Percentiles rank a stretch among this genome's conserved stretches.
Evolutionary conservation across 306 rosid genomes (phyloP).

Genomic region (Trichosanthes cucumerina): DNA sequence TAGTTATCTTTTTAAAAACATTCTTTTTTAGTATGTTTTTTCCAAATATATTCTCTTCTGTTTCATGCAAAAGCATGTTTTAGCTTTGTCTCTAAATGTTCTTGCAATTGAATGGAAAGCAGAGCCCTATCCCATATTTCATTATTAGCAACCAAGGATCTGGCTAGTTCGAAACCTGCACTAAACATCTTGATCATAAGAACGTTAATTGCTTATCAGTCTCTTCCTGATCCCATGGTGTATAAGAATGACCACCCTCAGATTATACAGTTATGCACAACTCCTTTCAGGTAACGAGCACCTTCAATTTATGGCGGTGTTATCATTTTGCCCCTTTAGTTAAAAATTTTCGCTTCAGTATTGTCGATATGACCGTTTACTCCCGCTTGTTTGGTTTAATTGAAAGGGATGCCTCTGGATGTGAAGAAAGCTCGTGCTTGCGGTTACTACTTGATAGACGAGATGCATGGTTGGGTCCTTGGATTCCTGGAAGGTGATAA

Average conservation of each 20-base stretch:
- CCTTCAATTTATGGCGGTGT: background rate
- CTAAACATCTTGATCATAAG: conserved; percentile 50
- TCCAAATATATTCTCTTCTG: background rate
- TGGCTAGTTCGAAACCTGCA: conserved; percentile 48
- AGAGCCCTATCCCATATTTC: conserved; percentile 75
- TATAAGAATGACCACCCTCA: conserved; percentile 70
- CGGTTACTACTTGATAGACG: conserved; percentile 84
- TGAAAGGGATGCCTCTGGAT: conserved; percentile 67
- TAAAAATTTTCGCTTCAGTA: conserved; percentile 12
- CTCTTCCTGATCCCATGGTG: conserved; percentile 73
- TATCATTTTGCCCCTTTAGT: conserved; percentile 7
- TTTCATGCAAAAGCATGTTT: background rate
- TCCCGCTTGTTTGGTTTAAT: conserved; percentile 17
- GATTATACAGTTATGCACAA: conserved; percentile 72
- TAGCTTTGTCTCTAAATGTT: conserved; percentile 9
- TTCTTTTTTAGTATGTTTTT: background rate
- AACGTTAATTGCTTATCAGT: conserved; percentile 74
- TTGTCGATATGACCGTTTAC: conserved; percentile 22
- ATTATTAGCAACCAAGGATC: conserved; percentile 50
- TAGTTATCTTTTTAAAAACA: background rate
- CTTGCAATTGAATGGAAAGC: conserved; percentile 28
- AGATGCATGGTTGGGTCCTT: conserved; percentile 99
- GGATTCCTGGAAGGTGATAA: conserved; percentile 94
- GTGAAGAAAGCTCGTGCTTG: conserved; percentile 93
- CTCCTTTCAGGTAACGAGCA: conserved; percentile 69